Evolutionary conservation across 192 early-diverging fungal genomes (phyloP), one percentile per base, ranked within the genome.

Genomic region (Paraglomus occultum): DNA sequence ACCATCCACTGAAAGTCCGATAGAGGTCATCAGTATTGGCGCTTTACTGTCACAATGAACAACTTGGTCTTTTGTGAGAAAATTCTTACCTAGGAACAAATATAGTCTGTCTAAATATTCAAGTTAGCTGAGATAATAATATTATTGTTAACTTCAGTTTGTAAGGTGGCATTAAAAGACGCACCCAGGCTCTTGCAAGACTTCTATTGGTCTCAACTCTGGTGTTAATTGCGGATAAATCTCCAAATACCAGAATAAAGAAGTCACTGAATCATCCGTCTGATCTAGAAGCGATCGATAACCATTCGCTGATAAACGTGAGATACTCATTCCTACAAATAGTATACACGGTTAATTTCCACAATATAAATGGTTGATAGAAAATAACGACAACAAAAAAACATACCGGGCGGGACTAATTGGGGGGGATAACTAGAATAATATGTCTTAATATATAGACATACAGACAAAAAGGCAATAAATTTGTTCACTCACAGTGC

Each of bases 181-280:
- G 43, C 73, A 78, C 77, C 77, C 81, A 8, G 81, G 80, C 15
- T 71, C 43, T 48, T 82, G 81, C 10, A 81, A 71, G 60, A 74
- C 72, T 39, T 81, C 81, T 8, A 82, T 42, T 6, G 81, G 81
- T 5, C 65, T 71, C 0, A 57, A 31, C 17, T 76, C 77, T 9
- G 74, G 71, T 14, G 59, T 42, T 6, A 82, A 66, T 23, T 51
- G 62, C 2, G 81, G 81, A 65, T 81, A 82, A 9, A 82, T 74
- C 18, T 82, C 81, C 8, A 82, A 70, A 47, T 79, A 82, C 81
- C 81, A 82, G n/a, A 45, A 67, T 10, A 78, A 63, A 5, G 81
- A 79, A 7, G 76, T 67, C 38, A 67, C 38, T 22, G 71, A 64
- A n/a, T 71, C 51, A 0, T 47, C 20, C 20, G 20, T 1, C 31